These are phyloP conservation scores for Sequoiadendron giganteum DNA, from an alignment of 75 land plant genomes.

Conservation along the genomic window DNA sequence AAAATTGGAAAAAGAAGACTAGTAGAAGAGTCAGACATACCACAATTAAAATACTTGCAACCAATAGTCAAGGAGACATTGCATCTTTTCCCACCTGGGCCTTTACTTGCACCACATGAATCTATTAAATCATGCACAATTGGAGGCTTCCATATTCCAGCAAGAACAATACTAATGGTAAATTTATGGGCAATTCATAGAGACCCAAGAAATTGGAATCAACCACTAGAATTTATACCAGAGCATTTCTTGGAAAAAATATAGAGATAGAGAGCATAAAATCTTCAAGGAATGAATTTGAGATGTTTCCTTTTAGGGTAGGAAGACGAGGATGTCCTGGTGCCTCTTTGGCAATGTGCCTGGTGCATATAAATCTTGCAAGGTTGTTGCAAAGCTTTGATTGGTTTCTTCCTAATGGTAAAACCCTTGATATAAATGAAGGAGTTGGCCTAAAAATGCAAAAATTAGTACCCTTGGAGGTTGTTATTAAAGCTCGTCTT, in stretches of 20 bases:
- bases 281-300: constrained; percentile 31
- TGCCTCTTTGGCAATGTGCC: no score
- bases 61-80: constrained; percentile 68
- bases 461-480: no score
- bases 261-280: constrained; percentile 19
- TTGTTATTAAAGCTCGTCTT: no score
- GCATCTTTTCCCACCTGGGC: constrained; percentile 69
- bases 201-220: constrained; percentile 62
- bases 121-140: constrained; percentile 41
- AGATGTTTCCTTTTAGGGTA: no score
- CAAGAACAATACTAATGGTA: constrained; percentile 36
- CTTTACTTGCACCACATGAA: constrained; percentile 54
- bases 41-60: constrained; percentile 38
- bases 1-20: neutral
- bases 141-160: constrained; percentile 58
- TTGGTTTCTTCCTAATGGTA: no score
- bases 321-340: no score
- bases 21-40: neutral
- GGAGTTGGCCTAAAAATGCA: no score
- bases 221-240: constrained; percentile 60
- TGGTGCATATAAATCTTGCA: no score
- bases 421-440: no score
- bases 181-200: constrained; percentile 61
- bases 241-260: constrained; percentile 31
- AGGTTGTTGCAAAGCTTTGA: no score